Conservation (phyloP, 306 rosid species). For the Benincasa hispida region DNA sequence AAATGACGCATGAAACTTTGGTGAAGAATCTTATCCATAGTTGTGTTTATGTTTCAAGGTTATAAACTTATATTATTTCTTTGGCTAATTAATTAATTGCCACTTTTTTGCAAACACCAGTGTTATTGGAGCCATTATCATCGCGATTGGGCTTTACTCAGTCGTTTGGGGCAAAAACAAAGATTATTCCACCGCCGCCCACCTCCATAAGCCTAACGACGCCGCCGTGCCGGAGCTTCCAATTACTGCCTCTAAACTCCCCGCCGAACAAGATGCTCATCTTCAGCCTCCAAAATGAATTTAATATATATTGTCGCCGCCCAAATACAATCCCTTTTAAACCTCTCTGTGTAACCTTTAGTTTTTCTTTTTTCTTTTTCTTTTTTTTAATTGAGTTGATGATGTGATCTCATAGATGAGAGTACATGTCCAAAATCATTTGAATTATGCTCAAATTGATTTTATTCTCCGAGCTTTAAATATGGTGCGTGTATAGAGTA, state of each 20-base stretch:
- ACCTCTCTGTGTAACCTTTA: too few species aligned
- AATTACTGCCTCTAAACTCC: neutral
- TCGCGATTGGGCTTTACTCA: constrained; percentile 55
- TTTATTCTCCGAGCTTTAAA: too few species aligned
- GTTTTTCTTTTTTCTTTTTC: too few species aligned
- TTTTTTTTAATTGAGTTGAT: too few species aligned
- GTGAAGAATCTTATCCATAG: too few species aligned
- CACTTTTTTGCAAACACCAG: constrained; percentile 11
- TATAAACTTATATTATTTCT: too few species aligned
- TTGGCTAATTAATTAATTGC: neutral
- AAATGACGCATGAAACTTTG: too few species aligned
- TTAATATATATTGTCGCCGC: neutral
- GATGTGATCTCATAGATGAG: too few species aligned
- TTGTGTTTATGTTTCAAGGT: too few species aligned
- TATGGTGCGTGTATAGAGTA: too few species aligned
- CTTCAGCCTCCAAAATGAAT: constrained; percentile 10
- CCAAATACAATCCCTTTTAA: neutral
- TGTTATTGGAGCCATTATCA: constrained; percentile 44
- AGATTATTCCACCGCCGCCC: constrained; percentile 24
- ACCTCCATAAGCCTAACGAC: constrained; percentile 3
- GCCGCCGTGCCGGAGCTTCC: constrained; percentile 5
- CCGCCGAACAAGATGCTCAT: neutral
- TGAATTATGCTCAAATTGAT: too few species aligned
- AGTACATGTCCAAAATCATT: too few species aligned
- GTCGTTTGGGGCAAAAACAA: constrained; percentile 84